A percentile compares a stretch with the other conserved stretches of the same genome.
Conservation (phyloP, 441 rosid species). For the Cnidoscolus chayamansa region DNA sequence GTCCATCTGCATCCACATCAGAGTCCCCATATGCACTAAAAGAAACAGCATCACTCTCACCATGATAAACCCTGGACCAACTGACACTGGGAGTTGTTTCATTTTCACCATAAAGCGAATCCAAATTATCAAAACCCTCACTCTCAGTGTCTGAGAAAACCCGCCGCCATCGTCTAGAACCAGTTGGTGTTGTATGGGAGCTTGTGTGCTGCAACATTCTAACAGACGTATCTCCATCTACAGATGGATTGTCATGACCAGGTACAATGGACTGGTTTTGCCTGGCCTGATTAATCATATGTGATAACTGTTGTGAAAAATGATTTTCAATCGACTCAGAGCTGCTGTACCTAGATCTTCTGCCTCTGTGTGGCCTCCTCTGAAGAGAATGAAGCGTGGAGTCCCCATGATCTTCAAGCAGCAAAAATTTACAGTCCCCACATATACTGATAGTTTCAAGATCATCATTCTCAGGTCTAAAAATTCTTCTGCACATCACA, state of each 20-base stretch:
- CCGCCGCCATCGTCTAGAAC: constrained; percentile 61
- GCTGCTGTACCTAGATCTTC: constrained; percentile 54
- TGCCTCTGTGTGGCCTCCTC: constrained; percentile 40
- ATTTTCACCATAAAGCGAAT: constrained; percentile 55
- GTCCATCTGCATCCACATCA: constrained; percentile 67
- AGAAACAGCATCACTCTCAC: constrained; percentile 71
- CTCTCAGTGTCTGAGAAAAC: constrained; percentile 73
- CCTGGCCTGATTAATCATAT: constrained; percentile 48
- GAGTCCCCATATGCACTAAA: constrained; percentile 67
- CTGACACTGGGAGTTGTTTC: constrained; percentile 61
- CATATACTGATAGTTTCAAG: constrained; percentile 53
- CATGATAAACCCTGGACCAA: constrained; percentile 44
- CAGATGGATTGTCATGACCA: constrained; percentile 41
- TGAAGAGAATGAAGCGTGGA: constrained; percentile 39
- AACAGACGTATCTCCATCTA: constrained; percentile 39
- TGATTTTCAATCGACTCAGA: constrained; percentile 57
- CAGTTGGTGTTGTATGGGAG: constrained; percentile 54
- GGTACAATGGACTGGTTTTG: constrained; percentile 46
- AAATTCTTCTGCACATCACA: constrained; percentile 52
- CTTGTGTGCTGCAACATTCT: constrained; percentile 40
- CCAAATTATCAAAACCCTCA: constrained; percentile 60
- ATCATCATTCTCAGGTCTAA: constrained; percentile 45
- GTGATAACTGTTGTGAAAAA: constrained; percentile 57
- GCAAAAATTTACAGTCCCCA: constrained; percentile 77
- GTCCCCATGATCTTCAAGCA: constrained; percentile 63